Evolutionary conservation across 2,329 filamentous ascomycete species (phyloP), one percentile per base, ranked within the genome.

Genomic region (Rhexocercosporidium sp.): DNA sequence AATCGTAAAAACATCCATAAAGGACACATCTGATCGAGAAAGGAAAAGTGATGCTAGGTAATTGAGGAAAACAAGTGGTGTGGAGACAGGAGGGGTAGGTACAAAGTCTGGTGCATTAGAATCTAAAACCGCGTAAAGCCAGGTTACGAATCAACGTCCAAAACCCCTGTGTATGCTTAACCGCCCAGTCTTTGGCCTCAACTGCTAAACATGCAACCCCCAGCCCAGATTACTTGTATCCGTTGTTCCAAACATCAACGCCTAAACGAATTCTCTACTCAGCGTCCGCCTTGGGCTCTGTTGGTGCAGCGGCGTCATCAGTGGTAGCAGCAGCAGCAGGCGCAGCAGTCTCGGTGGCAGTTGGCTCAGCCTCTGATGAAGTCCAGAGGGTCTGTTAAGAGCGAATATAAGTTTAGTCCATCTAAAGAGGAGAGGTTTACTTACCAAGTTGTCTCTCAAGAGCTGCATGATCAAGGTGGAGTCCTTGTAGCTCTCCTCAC

Each of bases 381-480:
- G 96, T 98, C 96, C 96, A 98, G 82, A 98, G 94, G 74, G 96
- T 98, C 94, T 97, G 75, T 37, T 61, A 34, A 46, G 37, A 46
- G n/a, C 18, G 22, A 14, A 37, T 64, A 57, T 70, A 61, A 69
- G 64, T 59, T 31, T 3, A 44, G 20, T 59, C 25, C 62, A 11
- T 22, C 9, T 3, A 12, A 2, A 41, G 22, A 44, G 6, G 20
- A n/a, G 37, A 37, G 31, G 34, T 12, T 3, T 25, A 22, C 72
- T 70, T 73, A 76, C 75, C 72, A 97, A 88, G 88, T 97, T 98
- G 86, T 97, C 95, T 82, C 95, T 93, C 81, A 98, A 90, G 71
- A 98, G 88, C 87, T 98, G 95, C 95, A 97, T 98, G 87, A 98
- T 97, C 77, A 98, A 89, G 69, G 95, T 98, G 88, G 94, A 97